Base-by-base conservation (phyloP, 805 yeast species). In the Metschnikowia cerradonensis region DNA sequence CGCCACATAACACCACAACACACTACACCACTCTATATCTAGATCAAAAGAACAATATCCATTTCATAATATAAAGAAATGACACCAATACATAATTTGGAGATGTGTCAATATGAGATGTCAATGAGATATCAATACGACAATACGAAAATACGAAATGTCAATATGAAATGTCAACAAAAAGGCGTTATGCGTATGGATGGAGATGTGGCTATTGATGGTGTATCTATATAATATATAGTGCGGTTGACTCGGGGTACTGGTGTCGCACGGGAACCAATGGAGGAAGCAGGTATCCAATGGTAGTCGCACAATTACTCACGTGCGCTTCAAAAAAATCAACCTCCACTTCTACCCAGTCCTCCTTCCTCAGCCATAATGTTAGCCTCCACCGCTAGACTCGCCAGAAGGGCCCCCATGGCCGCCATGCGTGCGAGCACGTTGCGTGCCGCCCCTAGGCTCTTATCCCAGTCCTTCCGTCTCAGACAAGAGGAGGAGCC, bases 401-500 rank as follows among this genome's bases (percentile, higher is more conserved):
- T 56, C 45, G 56, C 52, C 49, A 42, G 52, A 40, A 36, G 48
- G 44, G 52, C 48, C 34, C 51, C 56, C 20, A 22, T 42, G 32
- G 48, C 40, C 41, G 30, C 41, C 47, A 41, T 40, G 33, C 44
- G 39, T 31, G 49, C 48, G 40, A n/a, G 35, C 35, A 7, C 19
- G 15, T 26, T 34, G 45, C 42, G 37, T 48, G 46, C 47, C 36
- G 22, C 33, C 35, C 17, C 49, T n/a, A 43, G 52, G 35, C 47
- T 41, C 37, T 34, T 52, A 30, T 34, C 48, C 31, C 39, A 15
- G n/a, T 42, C 47, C 36, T 23, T 50, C 23, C 49, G 47, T 22
- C 30, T 47, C 30, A 47, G 50, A 20, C 56, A 56, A 37, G 76
- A 72, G 36, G 59, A 58, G 54, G 59, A 58, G 54, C 61, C 59